A percentile compares a stretch with the other conserved stretches of the same genome.
Evolutionary conservation across 164 flowering plant genomes (phyloP).

Genomic region (Platanus orientalis): DNA sequence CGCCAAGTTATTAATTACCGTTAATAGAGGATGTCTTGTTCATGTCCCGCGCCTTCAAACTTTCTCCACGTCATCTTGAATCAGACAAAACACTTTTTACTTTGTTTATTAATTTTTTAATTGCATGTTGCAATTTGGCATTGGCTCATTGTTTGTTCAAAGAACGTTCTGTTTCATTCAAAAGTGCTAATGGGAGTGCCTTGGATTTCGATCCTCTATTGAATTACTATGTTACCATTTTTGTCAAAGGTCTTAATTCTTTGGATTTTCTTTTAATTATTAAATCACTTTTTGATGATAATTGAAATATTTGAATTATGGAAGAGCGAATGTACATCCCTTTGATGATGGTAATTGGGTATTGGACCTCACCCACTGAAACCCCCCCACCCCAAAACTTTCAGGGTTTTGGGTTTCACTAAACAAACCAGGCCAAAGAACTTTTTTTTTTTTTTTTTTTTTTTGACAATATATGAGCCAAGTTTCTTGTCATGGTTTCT

Average conservation of each 20-base stretch:
- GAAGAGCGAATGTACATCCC: no score
- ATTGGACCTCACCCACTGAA: no score
- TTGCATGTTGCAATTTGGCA: conserved; percentile 1
- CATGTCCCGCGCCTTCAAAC: conserved; percentile 12
- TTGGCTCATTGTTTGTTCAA: conserved; percentile 1
- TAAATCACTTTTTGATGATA: no score
- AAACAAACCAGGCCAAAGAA: no score
- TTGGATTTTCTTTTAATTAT: no score
- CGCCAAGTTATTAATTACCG: conserved; percentile 42
- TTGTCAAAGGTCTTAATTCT: neutral
- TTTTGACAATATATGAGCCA: no score
- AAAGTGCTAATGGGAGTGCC: neutral
- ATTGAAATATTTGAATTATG: no score
- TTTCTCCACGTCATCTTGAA: conserved; percentile 49
- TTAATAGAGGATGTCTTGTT: conserved; percentile 23
- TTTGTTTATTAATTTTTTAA: conserved; percentile 18
- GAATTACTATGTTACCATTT: neutral
- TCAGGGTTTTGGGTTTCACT: no score
- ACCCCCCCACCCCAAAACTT: no score
- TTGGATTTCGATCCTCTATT: neutral
- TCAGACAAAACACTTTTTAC: conserved; percentile 39
- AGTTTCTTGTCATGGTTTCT: no score
- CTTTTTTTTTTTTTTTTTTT: no score
- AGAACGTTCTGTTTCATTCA: conserved; percentile 1
- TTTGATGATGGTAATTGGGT: no score